These are phyloP conservation scores for Starmera dryadoides DNA, from an alignment of 805 yeast genomes.

Conservation along the genomic window DNA sequence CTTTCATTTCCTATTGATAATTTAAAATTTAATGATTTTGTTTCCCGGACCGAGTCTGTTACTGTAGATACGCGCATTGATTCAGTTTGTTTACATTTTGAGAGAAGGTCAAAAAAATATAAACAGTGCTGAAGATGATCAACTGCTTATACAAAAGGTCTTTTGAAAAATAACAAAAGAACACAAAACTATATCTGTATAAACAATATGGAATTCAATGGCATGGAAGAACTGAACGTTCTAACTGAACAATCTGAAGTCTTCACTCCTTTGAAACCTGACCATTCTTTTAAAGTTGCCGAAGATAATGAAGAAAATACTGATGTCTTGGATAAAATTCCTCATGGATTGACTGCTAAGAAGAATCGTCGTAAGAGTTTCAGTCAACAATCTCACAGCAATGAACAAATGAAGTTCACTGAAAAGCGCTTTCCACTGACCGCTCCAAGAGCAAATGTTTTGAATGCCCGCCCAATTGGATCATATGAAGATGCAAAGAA, in stretches of 20 bases:
- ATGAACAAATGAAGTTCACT: not conserved
- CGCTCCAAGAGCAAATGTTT: constrained; percentile 22
- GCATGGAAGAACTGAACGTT: constrained; percentile 2
- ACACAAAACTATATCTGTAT: no score
- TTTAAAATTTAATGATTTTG: no score
- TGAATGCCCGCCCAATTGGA: constrained; percentile 16
- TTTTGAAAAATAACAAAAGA: no score
- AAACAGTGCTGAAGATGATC: no score
- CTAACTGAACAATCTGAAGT: constrained; percentile 9
- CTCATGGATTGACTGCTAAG: constrained; percentile 37
- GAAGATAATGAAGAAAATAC: constrained; percentile 5
- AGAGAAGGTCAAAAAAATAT: no score
- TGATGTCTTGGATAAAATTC: constrained; percentile 24
- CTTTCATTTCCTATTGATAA: no score
- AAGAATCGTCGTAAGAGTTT: constrained; percentile 21
- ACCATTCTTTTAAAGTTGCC: constrained; percentile 10
- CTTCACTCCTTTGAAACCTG: constrained; percentile 16
- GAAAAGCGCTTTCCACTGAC: constrained; percentile 10
- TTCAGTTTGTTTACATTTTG: no score
- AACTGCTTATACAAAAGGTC: no score
- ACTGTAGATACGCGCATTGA: no score
- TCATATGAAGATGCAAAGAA: constrained; percentile 14
- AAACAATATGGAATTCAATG: constrained; percentile 7
- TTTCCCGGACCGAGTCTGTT: no score
- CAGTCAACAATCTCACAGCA: not conserved